Percentiles rank a stretch among this genome's conserved stretches.
phyloP scores from a whole-genome alignment of 768 basidiomycete genomes.

The Hericium coralloides region DNA sequence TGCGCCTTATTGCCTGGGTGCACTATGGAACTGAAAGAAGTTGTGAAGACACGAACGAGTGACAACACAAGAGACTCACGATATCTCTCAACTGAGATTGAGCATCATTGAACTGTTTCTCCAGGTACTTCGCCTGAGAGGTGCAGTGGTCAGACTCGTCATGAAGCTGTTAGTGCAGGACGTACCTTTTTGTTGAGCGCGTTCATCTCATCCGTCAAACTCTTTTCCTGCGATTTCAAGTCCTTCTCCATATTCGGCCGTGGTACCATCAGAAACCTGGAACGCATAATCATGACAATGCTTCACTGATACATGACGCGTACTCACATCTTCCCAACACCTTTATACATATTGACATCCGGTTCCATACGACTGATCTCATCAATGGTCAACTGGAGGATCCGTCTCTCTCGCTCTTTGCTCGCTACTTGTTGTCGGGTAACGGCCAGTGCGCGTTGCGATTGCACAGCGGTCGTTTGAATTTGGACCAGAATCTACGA shows the following conservation, averaged over 20 bases:
- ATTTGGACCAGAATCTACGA: constrained; percentile 85
- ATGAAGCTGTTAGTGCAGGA: neutral
- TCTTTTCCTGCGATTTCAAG: constrained; percentile 70
- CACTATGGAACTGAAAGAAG: constrained; percentile 45
- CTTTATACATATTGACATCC: constrained; percentile 82
- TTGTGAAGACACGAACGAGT: neutral
- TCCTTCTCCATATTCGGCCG: constrained; percentile 71
- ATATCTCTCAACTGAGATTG: constrained; percentile 82
- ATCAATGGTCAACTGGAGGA: constrained; percentile 80
- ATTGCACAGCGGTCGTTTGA: constrained; percentile 82
- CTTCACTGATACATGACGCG: neutral
- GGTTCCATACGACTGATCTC: constrained; percentile 67
- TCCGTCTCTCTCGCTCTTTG: constrained; percentile 86
- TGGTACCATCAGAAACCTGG: constrained; percentile 87
- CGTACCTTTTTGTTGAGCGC: constrained; percentile 79
- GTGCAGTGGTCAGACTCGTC: neutral
- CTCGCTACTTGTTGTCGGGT: constrained; percentile 65
- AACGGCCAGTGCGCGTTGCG: constrained; percentile 68
- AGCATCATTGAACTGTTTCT: constrained; percentile 90
- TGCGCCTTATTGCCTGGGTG: constrained; percentile 20
- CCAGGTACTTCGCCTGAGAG: constrained; percentile 74
- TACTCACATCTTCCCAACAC: constrained; percentile 87
- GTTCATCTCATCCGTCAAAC: constrained; percentile 73
- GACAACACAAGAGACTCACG: constrained; percentile 26
- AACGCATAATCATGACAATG: constrained; percentile 1